phyloP scores from a whole-genome alignment of 129 eudicot genomes.

The Flaveria robusta region DNA sequence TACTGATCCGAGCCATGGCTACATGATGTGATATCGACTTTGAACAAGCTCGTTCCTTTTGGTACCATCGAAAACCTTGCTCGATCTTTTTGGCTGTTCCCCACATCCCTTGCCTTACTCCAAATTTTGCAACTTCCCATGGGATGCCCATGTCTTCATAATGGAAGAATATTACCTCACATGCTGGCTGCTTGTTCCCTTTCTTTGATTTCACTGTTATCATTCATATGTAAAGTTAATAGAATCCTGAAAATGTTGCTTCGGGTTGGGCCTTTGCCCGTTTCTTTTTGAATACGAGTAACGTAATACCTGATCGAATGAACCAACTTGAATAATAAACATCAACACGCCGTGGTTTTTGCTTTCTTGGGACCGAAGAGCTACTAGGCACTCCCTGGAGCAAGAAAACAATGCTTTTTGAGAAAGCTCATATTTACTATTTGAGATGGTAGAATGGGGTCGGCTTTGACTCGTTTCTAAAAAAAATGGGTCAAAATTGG shows the following conservation, averaged over 20 bases:
- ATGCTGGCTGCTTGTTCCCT: conserved; percentile 59
- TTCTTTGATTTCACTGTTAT: conserved; percentile 62
- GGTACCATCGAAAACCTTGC: conserved; percentile 77
- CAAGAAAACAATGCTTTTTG: conserved; percentile 29
- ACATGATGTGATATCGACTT: conserved; percentile 52
- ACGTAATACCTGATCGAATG: conserved; percentile 65
- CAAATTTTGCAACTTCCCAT: conserved; percentile 86
- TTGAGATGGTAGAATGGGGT: background rate
- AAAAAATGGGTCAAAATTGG: background rate
- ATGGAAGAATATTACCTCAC: conserved; percentile 85
- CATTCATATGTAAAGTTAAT: background rate
- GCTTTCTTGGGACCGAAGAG: conserved; percentile 60
- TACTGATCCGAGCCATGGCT: conserved; percentile 68
- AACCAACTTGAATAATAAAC: conserved; percentile 90
- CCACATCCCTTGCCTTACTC: conserved; percentile 86
- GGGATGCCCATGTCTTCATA: conserved; percentile 98
- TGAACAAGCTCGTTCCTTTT: conserved; percentile 54
- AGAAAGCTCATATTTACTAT: background rate
- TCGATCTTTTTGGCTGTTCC: conserved; percentile 71
- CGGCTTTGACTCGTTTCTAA: background rate
- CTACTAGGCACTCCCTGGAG: conserved; percentile 72
- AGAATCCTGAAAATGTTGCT: background rate
- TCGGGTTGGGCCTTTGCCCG: background rate
- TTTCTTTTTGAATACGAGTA: background rate
- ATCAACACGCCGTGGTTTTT: conserved; percentile 87